A percentile compares a stretch with the other conserved stretches of the same genome.
Conservation (phyloP, 108 stramenopile species). For the Nitzschia putrida region DNA sequence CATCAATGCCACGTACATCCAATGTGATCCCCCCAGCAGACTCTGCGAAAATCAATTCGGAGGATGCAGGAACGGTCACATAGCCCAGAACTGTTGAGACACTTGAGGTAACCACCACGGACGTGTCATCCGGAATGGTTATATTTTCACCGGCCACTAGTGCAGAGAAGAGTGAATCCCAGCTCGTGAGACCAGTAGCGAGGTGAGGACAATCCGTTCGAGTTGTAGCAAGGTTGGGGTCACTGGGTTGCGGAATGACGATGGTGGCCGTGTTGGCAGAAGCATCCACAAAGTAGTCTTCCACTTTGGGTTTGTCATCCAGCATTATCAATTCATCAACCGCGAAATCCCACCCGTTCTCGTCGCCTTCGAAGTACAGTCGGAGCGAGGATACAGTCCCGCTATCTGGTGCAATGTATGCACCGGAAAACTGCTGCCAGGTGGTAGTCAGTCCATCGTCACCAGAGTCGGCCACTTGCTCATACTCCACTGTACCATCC, state of each 20-base stretch:
- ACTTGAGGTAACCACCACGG: neutral
- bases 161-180: neutral
- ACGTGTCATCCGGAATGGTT: neutral
- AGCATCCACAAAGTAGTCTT: neutral
- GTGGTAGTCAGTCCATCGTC: neutral
- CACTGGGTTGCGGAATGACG: constrained; percentile 42
- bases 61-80: neutral
- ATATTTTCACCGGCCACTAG: neutral
- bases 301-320: neutral
- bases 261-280: constrained; percentile 9
- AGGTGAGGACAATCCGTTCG: constrained; percentile 11
- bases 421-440: neutral
- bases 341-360: neutral
- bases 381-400: neutral
- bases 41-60: neutral
- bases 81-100: neutral
- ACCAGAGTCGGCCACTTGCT: neutral
- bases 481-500: neutral
- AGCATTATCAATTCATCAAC: neutral
- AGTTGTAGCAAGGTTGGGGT: constrained; percentile 23
- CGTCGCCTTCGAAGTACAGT: neutral
- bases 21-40: neutral
- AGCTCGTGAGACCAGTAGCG: neutral
- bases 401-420: neutral
- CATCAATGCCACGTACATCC: neutral